These are phyloP conservation scores for Cinchona pubescens DNA, from an alignment of 257 asterid species.

Conservation along the genomic window DNA sequence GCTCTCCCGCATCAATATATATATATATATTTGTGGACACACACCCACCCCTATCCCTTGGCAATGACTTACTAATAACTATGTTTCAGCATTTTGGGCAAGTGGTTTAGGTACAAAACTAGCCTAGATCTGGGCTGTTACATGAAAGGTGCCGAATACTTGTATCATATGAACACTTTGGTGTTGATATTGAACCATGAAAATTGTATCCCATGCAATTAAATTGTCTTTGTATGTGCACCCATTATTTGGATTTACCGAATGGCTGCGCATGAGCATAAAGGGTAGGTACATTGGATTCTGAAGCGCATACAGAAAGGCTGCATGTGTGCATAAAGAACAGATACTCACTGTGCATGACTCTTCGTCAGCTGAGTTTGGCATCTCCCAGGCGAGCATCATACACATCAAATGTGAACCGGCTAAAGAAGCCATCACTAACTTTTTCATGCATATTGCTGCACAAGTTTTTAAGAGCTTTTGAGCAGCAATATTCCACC, in stretches of 20 bases:
- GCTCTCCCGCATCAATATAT: no score
- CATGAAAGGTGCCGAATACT: not conserved
- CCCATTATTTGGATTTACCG: not conserved
- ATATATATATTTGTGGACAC: no score
- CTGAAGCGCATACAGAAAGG: not conserved
- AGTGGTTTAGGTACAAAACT: no score
- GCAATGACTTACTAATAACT: no score
- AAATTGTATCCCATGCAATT: not conserved
- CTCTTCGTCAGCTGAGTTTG: conserved; percentile 50
- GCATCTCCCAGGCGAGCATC: conserved; percentile 94
- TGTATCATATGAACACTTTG: no score
- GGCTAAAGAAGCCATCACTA: conserved; percentile 56
- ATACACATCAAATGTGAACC: conserved; percentile 83
- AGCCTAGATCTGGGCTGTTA: no score
- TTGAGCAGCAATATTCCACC: conserved; percentile 65
- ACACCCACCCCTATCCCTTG: no score
- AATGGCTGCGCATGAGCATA: not conserved
- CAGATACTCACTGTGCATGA: conserved; percentile 35
- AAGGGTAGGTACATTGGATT: not conserved
- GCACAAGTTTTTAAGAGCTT: conserved; percentile 50
- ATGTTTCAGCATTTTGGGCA: no score
- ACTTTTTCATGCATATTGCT: conserved; percentile 46
- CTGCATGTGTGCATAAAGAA: not conserved
- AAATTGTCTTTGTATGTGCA: not conserved
- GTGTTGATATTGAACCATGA: not conserved